Conservation (phyloP, 2,329 filamentous ascomycete species). For the Cryphonectria carpinicola region DNA sequence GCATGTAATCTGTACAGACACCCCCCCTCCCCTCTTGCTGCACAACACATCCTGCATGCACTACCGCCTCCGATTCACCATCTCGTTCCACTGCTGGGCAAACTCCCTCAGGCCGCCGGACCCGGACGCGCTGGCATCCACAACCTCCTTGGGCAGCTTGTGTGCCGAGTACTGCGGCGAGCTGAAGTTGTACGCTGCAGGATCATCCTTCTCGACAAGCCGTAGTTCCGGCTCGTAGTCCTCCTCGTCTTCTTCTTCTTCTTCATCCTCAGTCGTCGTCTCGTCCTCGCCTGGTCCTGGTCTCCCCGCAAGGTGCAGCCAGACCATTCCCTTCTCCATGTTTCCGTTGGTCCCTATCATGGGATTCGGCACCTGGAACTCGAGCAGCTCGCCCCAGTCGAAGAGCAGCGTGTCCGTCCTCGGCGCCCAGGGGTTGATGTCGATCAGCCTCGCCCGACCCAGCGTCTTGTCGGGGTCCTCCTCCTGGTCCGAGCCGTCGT, state of each 20-base stretch:
- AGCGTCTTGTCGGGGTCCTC: constrained; percentile 56
- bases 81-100: constrained; percentile 72
- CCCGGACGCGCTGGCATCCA: constrained; percentile 69
- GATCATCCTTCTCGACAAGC: constrained; percentile 81
- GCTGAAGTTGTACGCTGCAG: constrained; percentile 84
- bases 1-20: too few relatives aligned
- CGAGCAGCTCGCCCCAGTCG: constrained; percentile 84
- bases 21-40: too few relatives aligned
- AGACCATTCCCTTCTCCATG: constrained; percentile 33
- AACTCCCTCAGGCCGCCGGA: constrained; percentile 82
- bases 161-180: constrained; percentile 91
- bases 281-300: constrained; percentile 42
- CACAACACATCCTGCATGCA: too few relatives aligned
- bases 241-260: constrained; percentile 51
- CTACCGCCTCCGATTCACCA: constrained; percentile 38
- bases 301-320: constrained; percentile 32
- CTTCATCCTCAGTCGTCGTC: constrained; percentile 39
- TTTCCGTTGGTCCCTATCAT: constrained; percentile 51
- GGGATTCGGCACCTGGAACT: constrained; percentile 64
- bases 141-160: constrained; percentile 92
- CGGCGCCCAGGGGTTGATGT: constrained; percentile 93
- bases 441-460: constrained; percentile 80
- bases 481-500: constrained; percentile 50
- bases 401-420: constrained; percentile 89
- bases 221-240: constrained; percentile 77